Base-by-base conservation (phyloP, 345 rosid species). In the Pugionium cornutum region DNA sequence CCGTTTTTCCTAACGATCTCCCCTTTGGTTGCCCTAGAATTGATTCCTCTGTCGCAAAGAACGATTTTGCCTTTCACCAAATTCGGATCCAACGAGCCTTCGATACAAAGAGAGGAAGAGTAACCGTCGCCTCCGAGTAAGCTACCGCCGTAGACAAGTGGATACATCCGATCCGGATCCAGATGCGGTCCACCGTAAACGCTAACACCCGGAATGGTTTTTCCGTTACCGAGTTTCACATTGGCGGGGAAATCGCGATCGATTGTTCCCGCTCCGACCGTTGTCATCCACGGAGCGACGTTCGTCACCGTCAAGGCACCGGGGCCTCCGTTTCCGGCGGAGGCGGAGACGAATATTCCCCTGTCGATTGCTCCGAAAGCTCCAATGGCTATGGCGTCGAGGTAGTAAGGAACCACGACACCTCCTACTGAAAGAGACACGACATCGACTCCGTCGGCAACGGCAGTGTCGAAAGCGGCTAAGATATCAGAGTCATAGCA, bases 261-360 rank as follows among this genome's bases (percentile, higher is more conserved):
- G 9, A 84, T 85, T 2, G 92, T 86, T 11, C 95, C 96, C 0
- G 99, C 99, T 31, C 95, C 97, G 4, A 94, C 84, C 1, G 89
- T 85, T 4, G 83, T 83, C 36, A 90, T 78, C 99, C 99, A 94
- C 1, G 95, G 92, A 6, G 97, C 84, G 28, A 88, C 83, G 53
- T 94, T 94, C 0, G 92, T 88, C 67, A 83, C 99, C 4, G 89
- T 85, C 49, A 89, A 75, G 26, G 82, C 82, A 33, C 90, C 92
- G 1, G 99, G 99, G 5, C 99, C 99, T 7, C 95, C 97, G 45
- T 92, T 92, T 0, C 99, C 99, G 2, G 86, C 99, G 0, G 99
- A 88, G 34, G 96, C 85, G 0, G 97, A 90, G n/a, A 90, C 92
- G 30, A 90, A 83, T 5, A 88, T 75, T 2, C 97, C 92, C 27